These are phyloP conservation scores for Trichothecium sympodiale DNA, from an alignment of 2,329 filamentous ascomycete genomes.

Conservation along the genomic window DNA sequence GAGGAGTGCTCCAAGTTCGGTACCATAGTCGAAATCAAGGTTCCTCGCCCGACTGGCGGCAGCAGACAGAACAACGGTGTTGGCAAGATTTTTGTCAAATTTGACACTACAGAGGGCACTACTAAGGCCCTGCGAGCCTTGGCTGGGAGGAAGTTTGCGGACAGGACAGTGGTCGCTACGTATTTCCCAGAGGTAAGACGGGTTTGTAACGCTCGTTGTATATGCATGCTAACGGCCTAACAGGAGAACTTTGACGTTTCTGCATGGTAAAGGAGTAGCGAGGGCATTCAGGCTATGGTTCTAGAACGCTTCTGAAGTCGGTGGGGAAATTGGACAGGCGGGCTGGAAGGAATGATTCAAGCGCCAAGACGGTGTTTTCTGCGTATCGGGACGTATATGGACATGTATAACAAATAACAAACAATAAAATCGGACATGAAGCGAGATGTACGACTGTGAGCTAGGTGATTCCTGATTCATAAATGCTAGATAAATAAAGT, in stretches of 20 bases:
- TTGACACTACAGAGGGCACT: conserved; percentile 64
- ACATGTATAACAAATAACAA: no score
- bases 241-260: conserved; percentile 90
- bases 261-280: conserved; percentile 55
- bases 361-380: no score
- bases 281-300: background rate
- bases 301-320: no score
- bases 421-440: no score
- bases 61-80: conserved; percentile 79
- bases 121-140: conserved; percentile 80
- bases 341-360: no score
- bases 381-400: no score
- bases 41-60: conserved; percentile 76
- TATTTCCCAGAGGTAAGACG: conserved; percentile 79
- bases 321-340: no score
- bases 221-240: conserved; percentile 18
- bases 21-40: conserved; percentile 75
- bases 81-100: conserved; percentile 97
- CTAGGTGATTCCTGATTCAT: no score
- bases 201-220: background rate
- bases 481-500: no score
- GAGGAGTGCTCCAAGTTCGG: conserved; percentile 94
- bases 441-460: no score
- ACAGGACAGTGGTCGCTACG: conserved; percentile 90
- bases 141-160: conserved; percentile 89